Evolutionary conservation across 2,329 filamentous ascomycete genomes (phyloP).

Genomic region (Penicillium brevicompactum): DNA sequence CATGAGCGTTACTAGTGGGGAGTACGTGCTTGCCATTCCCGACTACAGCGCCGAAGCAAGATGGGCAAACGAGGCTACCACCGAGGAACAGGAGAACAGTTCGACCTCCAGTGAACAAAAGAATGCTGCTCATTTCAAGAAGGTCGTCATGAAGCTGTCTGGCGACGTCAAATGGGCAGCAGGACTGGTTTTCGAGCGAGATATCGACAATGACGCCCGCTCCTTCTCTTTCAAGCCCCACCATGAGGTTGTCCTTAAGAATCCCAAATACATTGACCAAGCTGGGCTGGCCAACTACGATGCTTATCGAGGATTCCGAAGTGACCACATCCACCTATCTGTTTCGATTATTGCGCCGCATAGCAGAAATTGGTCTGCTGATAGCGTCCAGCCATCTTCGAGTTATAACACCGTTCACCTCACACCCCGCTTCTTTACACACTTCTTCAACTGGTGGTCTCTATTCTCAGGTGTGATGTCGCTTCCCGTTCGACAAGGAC

Average conservation of each 20-base stretch:
- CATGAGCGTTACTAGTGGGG: constrained; percentile 93
- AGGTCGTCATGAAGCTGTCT: constrained; percentile 97
- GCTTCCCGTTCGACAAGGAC: constrained; percentile 87
- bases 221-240: constrained; percentile 90
- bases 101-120: constrained; percentile 65
- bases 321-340: constrained; percentile 94
- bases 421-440: constrained; percentile 93
- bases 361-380: constrained; percentile 80
- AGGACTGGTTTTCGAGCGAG: constrained; percentile 88
- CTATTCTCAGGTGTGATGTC: constrained; percentile 95
- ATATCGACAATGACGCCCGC: constrained; percentile 69
- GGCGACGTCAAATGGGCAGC: constrained; percentile 92
- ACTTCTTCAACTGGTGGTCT: constrained; percentile 98
- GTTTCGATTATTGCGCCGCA: constrained; percentile 86
- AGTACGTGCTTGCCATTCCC: constrained; percentile 91
- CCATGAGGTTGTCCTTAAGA: constrained; percentile 84
- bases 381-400: constrained; percentile 72
- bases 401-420: constrained; percentile 98
- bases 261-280: constrained; percentile 71
- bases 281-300: constrained; percentile 69
- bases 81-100: constrained; percentile 60
- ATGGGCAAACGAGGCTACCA: constrained; percentile 54
- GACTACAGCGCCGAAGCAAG: constrained; percentile 89
- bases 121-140: constrained; percentile 86
- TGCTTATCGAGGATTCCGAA: constrained; percentile 95